These are phyloP conservation scores for Gnomoniopsis smithogilvyi DNA, from an alignment of 2,329 filamentous ascomycete genomes.

Conservation along the genomic window DNA sequence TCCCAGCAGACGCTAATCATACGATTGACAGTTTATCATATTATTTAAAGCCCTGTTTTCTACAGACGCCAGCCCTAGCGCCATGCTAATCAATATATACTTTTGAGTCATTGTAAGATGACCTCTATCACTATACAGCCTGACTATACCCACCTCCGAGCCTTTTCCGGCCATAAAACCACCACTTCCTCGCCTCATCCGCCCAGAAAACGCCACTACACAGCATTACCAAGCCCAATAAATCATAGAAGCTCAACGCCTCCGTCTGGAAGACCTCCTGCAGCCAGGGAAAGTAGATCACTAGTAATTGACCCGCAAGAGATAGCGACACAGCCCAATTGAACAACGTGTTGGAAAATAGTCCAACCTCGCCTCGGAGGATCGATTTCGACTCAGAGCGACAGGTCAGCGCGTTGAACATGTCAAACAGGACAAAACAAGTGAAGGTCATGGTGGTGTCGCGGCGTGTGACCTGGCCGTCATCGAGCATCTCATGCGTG, in stretches of 20 bases:
- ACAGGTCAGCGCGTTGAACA: constrained; percentile 97
- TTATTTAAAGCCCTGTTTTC: constrained; percentile 10
- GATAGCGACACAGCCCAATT: constrained; percentile 91
- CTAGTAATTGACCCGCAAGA: constrained; percentile 79
- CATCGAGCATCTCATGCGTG: constrained; percentile 81
- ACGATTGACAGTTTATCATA: not conserved
- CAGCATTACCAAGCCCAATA: constrained; percentile 68
- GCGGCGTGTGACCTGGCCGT: constrained; percentile 80
- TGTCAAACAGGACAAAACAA: constrained; percentile 97
- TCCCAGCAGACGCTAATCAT: not conserved
- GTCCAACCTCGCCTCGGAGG: constrained; percentile 76
- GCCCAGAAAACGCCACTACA: constrained; percentile 94
- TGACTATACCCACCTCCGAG: constrained; percentile 62
- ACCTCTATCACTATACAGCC: constrained; percentile 46
- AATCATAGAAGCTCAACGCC: constrained; percentile 69
- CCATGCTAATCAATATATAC: constrained; percentile 2
- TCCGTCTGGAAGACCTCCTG: constrained; percentile 97
- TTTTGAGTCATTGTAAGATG: not conserved
- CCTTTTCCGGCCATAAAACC: constrained; percentile 56
- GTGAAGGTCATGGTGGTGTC: constrained; percentile 99
- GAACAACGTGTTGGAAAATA: constrained; percentile 89
- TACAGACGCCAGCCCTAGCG: constrained; percentile 11
- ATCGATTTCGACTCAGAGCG: constrained; percentile 89
- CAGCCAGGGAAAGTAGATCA: constrained; percentile 92
- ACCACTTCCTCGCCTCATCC: constrained; percentile 86